A percentile compares a stretch with the other conserved stretches of the same genome.
phyloP scores from a whole-genome alignment of 208 protist species.

The Willaertia magna region DNA sequence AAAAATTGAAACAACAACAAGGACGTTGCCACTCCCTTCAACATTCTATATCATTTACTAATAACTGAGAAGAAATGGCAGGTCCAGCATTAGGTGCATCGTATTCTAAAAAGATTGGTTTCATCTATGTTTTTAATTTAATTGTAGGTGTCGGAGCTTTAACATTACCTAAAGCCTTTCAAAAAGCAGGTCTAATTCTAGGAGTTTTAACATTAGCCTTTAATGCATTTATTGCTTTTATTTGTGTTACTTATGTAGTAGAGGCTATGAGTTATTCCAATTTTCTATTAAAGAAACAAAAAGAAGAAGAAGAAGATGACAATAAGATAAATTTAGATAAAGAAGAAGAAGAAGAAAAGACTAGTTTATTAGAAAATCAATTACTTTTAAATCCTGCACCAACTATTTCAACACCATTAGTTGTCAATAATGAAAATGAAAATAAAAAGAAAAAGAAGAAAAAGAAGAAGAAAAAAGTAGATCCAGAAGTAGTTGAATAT shows the following conservation, averaged over 20 bases:
- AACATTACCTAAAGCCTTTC: conserved; percentile 23
- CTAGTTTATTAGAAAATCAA: neutral
- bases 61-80: conserved; percentile 29
- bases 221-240: conserved; percentile 14
- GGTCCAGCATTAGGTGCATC: conserved; percentile 16
- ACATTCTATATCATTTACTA: too few relatives aligned
- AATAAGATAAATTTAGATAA: neutral
- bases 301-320: neutral
- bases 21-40: too few relatives aligned
- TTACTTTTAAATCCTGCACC: neutral
- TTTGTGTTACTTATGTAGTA: conserved; percentile 32
- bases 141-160: conserved; percentile 32
- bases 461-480: neutral
- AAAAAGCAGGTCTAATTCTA: conserved; percentile 18
- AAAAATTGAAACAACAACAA: too few relatives aligned
- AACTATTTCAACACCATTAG: neutral
- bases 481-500: neutral
- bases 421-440: too few relatives aligned
- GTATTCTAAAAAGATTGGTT: conserved; percentile 29
- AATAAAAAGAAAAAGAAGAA: neutral
- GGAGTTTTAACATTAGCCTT: neutral
- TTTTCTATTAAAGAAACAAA: conserved; percentile 16
- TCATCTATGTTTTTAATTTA: conserved; percentile 40
- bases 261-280: conserved; percentile 26
- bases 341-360: neutral